A percentile compares a stretch with the other conserved stretches of the same genome.
Evolutionary conservation across 225 moss, liverwort and hornwort species (phyloP).

Genomic region (Asterella californica): DNA sequence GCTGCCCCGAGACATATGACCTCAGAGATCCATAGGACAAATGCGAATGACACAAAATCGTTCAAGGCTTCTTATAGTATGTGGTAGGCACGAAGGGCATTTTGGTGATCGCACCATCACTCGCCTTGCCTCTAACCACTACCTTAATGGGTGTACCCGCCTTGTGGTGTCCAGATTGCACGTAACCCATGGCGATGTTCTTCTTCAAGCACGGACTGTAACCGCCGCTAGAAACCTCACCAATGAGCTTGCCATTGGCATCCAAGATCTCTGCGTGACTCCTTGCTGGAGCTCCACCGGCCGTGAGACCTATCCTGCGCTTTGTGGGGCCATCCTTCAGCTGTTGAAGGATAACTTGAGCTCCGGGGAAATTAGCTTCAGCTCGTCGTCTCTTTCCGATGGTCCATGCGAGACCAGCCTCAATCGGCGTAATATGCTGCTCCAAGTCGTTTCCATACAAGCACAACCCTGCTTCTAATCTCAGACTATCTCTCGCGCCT

Average conservation of each 20-base stretch:
- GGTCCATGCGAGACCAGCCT: constrained; percentile 91
- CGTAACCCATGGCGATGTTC: constrained; percentile 94
- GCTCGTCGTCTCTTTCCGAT: constrained; percentile 83
- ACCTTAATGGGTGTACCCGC: constrained; percentile 70
- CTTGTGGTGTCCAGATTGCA: constrained; percentile 78
- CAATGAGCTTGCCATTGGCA: constrained; percentile 65
- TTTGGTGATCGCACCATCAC: constrained; percentile 72
- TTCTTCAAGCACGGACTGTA: constrained; percentile 98
- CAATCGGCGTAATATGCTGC: constrained; percentile 80
- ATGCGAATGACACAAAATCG: not conserved
- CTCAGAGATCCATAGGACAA: not conserved
- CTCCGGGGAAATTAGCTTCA: constrained; percentile 84
- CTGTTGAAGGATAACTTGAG: constrained; percentile 71
- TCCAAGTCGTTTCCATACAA: constrained; percentile 94
- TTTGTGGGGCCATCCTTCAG: constrained; percentile 76
- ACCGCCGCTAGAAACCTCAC: constrained; percentile 93
- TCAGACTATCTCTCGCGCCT: constrained; percentile 89
- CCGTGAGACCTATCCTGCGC: constrained; percentile 78
- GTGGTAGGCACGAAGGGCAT: constrained; percentile 96
- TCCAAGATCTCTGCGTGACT: constrained; percentile 82
- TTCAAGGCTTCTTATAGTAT: constrained; percentile 67
- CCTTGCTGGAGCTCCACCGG: constrained; percentile 82
- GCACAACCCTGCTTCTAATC: constrained; percentile 88
- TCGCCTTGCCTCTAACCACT: constrained; percentile 62
- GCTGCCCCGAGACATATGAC: not conserved